Evolutionary conservation across 176 grass and related monocot genomes (phyloP).

Genomic region (Poa pratensis): DNA sequence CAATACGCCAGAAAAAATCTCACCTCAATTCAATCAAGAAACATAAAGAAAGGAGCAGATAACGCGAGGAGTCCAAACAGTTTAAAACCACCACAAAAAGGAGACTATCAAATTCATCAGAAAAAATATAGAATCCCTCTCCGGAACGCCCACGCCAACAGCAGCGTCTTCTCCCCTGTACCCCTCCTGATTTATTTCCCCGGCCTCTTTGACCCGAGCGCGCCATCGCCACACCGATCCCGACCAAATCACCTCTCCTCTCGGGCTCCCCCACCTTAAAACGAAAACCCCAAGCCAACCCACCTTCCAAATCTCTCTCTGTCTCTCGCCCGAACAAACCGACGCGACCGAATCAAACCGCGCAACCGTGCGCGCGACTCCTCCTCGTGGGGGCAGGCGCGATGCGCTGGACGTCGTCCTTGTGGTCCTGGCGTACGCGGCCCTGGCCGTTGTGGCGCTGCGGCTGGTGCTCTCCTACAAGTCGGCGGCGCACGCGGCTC

Average conservation of each 20-base stretch:
- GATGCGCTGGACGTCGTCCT: conserved; percentile 40
- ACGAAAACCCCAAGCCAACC: conserved; percentile 39
- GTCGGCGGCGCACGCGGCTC: conserved; percentile 55
- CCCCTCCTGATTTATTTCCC: not conserved
- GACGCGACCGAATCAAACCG: conserved; percentile 52
- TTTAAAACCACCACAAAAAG: conserved; percentile 28
- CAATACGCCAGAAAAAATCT: conserved; percentile 1
- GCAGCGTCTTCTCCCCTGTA: not conserved
- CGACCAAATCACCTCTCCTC: not conserved
- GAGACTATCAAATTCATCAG: not conserved
- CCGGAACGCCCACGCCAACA: not conserved
- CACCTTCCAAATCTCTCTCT: conserved; percentile 5
- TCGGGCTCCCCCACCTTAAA: conserved; percentile 23
- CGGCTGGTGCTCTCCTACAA: conserved; percentile 71
- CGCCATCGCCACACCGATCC: conserved; percentile 30
- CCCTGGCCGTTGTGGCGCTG: conserved; percentile 43
- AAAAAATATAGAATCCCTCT: not conserved
- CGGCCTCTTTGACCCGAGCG: conserved; percentile 40
- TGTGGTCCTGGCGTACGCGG: conserved; percentile 31
- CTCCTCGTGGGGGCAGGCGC: not conserved
- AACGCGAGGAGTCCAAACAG: conserved; percentile 34
- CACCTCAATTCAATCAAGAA: not conserved
- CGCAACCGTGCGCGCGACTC: conserved; percentile 31
- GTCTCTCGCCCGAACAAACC: conserved; percentile 14
- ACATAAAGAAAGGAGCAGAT: not conserved